Evolutionary conservation across 2,329 filamentous ascomycete genomes (phyloP).

Genomic region (Scedosporium dehoogii): DNA sequence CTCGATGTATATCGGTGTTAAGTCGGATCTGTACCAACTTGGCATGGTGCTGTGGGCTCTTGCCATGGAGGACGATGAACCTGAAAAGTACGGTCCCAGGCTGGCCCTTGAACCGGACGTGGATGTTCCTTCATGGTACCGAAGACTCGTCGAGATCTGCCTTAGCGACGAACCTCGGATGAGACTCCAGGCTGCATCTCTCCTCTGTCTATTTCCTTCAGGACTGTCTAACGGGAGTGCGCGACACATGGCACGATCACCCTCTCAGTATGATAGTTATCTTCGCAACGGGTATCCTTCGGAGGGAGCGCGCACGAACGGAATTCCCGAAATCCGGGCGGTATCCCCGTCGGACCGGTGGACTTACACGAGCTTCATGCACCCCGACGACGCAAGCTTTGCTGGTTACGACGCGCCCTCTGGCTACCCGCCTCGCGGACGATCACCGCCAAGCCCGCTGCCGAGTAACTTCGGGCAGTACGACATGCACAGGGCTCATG

Average conservation of each 20-base stretch:
- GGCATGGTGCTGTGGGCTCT: constrained; percentile 96
- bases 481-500: background rate
- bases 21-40: constrained; percentile 90
- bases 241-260: background rate
- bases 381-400: constrained; percentile 2
- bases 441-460: constrained; percentile 10
- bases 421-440: constrained; percentile 6
- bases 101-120: constrained; percentile 48
- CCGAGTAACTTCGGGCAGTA: constrained; percentile 5
- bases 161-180: constrained; percentile 63
- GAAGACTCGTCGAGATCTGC: constrained; percentile 64
- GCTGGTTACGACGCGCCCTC: constrained; percentile 8
- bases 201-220: constrained; percentile 59
- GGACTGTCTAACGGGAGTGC: background rate
- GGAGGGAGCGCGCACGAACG: constrained; percentile 10
- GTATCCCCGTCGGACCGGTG: constrained; percentile 15
- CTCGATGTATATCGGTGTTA: constrained; percentile 95
- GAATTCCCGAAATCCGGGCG: constrained; percentile 13
- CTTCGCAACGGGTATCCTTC: background rate
- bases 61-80: constrained; percentile 80
- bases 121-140: constrained; percentile 70
- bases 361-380: constrained; percentile 3
- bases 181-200: constrained; percentile 61
- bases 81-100: constrained; percentile 59
- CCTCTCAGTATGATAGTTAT: background rate